These are phyloP conservation scores for Suhomyces sp. DNA, from an alignment of 805 yeast species.

Conservation along the genomic window DNA sequence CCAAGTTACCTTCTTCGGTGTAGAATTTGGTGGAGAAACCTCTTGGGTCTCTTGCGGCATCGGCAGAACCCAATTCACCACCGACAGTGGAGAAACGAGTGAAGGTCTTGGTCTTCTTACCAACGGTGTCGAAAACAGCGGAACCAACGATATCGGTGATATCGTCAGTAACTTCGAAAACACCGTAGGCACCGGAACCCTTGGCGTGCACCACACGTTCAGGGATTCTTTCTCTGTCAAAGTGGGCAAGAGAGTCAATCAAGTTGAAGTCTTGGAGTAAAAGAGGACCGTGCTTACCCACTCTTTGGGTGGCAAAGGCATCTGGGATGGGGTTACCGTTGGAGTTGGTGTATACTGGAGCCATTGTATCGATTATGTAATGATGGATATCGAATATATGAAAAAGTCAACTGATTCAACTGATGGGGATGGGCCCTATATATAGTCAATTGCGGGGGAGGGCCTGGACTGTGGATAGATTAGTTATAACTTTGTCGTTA, in stretches of 20 bases:
- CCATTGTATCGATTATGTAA: conserved; percentile 30
- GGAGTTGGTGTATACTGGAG: conserved; percentile 68
- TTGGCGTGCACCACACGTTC: conserved; percentile 70
- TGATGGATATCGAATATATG: neutral
- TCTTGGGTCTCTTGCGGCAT: conserved; percentile 67
- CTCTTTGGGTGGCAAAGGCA: conserved; percentile 54
- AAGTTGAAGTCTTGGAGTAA: conserved; percentile 59
- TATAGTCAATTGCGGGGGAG: conserved; percentile 5
- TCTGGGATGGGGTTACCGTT: conserved; percentile 77
- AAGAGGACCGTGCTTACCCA: conserved; percentile 59
- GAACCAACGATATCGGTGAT: conserved; percentile 27
- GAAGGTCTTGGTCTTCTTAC: conserved; percentile 32
- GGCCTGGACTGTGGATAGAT: conserved; percentile 1
- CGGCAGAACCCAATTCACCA: conserved; percentile 67
- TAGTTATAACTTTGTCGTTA: conserved; percentile 3
- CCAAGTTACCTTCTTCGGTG: conserved; percentile 67
- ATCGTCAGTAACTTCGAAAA: conserved; percentile 56
- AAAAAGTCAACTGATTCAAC: neutral
- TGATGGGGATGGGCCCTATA: neutral
- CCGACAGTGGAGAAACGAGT: conserved; percentile 67
- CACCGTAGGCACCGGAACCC: conserved; percentile 64
- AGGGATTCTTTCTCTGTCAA: conserved; percentile 64
- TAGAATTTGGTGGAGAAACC: conserved; percentile 66
- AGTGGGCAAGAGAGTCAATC: conserved; percentile 56
- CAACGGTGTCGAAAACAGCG: conserved; percentile 27